Evolutionary conservation across 2,329 filamentous ascomycete genomes (phyloP), one percentile per base, ranked within the genome.

Genomic region (Penicillium sp.): DNA sequence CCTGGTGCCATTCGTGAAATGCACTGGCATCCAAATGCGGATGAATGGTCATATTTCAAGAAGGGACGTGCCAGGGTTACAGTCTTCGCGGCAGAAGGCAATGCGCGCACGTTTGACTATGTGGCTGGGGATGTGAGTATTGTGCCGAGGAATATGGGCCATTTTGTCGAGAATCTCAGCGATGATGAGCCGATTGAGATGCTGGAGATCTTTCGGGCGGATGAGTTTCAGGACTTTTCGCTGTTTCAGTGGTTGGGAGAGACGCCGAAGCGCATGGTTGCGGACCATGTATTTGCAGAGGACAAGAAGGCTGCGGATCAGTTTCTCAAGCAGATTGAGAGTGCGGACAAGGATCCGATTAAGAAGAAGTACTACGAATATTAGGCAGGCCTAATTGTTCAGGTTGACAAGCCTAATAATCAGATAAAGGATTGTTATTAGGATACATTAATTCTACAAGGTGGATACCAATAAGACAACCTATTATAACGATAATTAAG

Each of bases 1-100:
- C 88, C 88, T 0, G 86, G 86, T 9, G 86, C 86, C 0, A 74
- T 90, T 61, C 81, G 88, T 3, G 87, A 90, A 73, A 90, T 91
- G 83, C 88, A 91, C 75, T 91, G 88, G 88, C 88, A 91, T 67
- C 87, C 87, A 0, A 85, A 84, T 52, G 87, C 87, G 4, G 88
- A 91, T 66, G 88, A 91, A 69, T 91, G 88, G 88, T 87, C 84
- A 11, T 91, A 88, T 73, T 90, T 91, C 76, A 82, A 90, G 68
- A 75, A 74, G 40, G 89, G 89, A 1, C 83, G 83, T 20, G 89
- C 87, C 0, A 81, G 88, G 45, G 81, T 90, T 23, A 91, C 87
- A n/a, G 82, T 91, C 64, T 92, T 91, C 65, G 87, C 82, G 0
- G 80, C 86, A 1, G 81, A 87, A 67, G 86, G 86, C 28, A 84